Percentiles rank a stretch among this genome's conserved stretches.
phyloP scores from a whole-genome alignment of 129 eudicot species.

The Artemisia tridentata region DNA sequence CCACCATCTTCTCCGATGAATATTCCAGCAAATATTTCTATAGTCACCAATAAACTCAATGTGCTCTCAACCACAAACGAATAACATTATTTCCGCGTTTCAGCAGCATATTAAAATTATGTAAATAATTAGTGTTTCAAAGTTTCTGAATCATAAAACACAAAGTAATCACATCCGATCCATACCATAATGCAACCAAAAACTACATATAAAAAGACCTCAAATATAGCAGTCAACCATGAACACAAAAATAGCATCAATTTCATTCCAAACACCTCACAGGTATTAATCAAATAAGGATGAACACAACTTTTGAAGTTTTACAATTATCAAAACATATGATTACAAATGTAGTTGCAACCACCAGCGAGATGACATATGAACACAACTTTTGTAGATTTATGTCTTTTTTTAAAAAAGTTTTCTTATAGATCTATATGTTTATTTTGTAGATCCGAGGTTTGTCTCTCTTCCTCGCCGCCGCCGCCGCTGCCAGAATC shows the following conservation, averaged over 20 bases:
- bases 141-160: neutral
- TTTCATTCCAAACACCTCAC: slow-evolving; percentile 7
- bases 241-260: neutral
- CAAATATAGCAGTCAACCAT: neutral
- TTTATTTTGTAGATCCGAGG: too few relatives aligned
- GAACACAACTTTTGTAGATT: too few relatives aligned
- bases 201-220: neutral
- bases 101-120: neutral
- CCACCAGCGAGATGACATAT: too few relatives aligned
- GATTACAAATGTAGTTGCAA: too few relatives aligned
- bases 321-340: too few relatives aligned
- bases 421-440: too few relatives aligned
- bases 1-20: too few relatives aligned
- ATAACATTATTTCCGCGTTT: neutral
- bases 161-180: neutral
- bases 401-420: too few relatives aligned
- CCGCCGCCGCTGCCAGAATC: too few relatives aligned
- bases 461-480: too few relatives aligned
- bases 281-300: neutral
- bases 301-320: too few relatives aligned
- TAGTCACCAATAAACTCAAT: neutral
- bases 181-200: neutral
- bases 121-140: neutral
- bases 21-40: too few relatives aligned
- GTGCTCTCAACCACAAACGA: neutral